Base-by-base conservation (phyloP, 129 eudicot species). In the Cynara cardunculus region DNA sequence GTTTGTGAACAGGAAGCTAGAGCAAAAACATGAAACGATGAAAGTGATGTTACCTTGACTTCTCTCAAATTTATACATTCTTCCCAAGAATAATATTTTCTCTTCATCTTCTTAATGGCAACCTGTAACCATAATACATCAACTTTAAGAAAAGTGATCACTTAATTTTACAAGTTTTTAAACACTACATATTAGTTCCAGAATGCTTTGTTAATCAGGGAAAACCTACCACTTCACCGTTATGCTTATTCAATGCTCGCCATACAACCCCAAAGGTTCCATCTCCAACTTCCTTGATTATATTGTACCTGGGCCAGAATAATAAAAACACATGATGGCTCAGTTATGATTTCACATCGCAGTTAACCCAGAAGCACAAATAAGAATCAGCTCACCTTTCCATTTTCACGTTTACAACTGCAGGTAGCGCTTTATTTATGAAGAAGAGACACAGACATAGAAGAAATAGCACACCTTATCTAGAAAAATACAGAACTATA, bases 231-330 rank as follows among this genome's bases (percentile, higher is more conserved):
- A 91, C 90, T 88, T 94, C 98, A 78, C 92, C 94, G 74, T 84
- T 91, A 82, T 90, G 92, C 86, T 83, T 94, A 78, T 86, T 88
- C 81, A 91, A 83, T 28, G 98, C 98, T 75, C 86, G 85, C 97
- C 97, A 94, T 25, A 94, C 98, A 86, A 84, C 93, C 82, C 97
- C 98, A 84, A 91, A 94, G 13, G 98, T 89, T 77, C 98, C 98
- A 84, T 80, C 84, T 81, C 97, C 98, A 88, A 94, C 96, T 86
- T 94, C 97, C 75, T 88, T 90, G 14, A 94, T 91, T 69, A 94
- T 80, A 73, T 80, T 87, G 80, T 88, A 94, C 93, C 93, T 93
- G 74, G 19, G 81, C 25, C 24, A 77, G 67, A 72, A 73, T 76
- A 75, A 74, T 0, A 30, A 19, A 39, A 13, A 69, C 10, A 32